Base-by-base conservation (phyloP, 2,329 filamentous ascomycete species). In the Calonectria pteridis region DNA sequence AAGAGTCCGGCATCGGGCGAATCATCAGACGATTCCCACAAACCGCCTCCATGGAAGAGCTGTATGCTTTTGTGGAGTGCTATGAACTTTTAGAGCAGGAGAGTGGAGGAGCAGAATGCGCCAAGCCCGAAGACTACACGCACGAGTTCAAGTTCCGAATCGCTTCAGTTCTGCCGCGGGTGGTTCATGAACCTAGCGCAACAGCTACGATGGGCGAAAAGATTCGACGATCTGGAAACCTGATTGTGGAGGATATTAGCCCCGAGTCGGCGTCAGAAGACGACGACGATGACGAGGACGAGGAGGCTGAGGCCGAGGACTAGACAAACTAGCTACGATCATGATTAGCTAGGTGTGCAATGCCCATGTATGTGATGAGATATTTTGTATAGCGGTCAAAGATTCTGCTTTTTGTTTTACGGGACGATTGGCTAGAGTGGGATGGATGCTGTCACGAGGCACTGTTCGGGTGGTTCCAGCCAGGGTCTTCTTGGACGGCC, bases 21-120 rank as follows among this genome's bases (percentile, higher is more conserved):
- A 90, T 98, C 2, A 91, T 98, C 70, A 90, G 96, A 51, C 91
- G 91, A 64, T 98, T 99, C 82, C 84, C 88, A 0, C 87, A 89
- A 1, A 87, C 91, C n/a, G 91, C 94, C 0, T 88, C 90, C 2
- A 87, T 98, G 46, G 96, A 98, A 82, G 95, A 98, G 80, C 86
- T 99, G 7, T 98, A 98, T 84, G 97, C 96, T 0, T 98, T 98
- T 85, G 95, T 98, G 3, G 97, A 99, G 82, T 98, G 96, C 85
- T 93, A 95, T 82, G 92, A 95, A 67, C 78, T 93, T 7, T 79
- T 95, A 4, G 84, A 89, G 43, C 84, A 85, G 2, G 83, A 81
- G 28, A 84, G 83, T 23, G 77, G 69, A 31, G 67, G 75, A 18
- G 80, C 73, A 37, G 77, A 76, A 63, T 81, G 78, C 35, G 76